phyloP scores from a whole-genome alignment of 805 yeast genomes.

The Isabelozyma rhagii region DNA sequence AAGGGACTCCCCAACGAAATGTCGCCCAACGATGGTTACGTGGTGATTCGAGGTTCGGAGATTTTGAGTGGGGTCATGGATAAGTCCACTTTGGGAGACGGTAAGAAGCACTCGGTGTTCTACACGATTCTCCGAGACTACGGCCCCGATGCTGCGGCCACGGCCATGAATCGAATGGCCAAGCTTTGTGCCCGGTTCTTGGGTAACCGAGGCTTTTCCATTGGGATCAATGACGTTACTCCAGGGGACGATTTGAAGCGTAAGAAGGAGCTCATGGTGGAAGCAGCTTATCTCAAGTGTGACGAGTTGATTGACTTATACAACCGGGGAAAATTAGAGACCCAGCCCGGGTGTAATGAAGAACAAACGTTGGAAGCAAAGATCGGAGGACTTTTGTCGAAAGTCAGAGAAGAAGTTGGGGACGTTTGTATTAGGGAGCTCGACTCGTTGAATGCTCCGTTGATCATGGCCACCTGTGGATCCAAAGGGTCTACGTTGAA shows the following conservation, averaged over 20 bases:
- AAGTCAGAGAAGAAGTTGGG: conserved; percentile 98
- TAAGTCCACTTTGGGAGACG: conserved; percentile 93
- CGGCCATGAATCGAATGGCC: conserved; percentile 99
- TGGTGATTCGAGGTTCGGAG: conserved; percentile 84
- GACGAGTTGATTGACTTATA: conserved; percentile 81
- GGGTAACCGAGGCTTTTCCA: conserved; percentile 95
- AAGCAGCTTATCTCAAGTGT: conserved; percentile 84
- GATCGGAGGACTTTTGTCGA: conserved; percentile 92
- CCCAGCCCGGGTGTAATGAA: conserved; percentile 98
- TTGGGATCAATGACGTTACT: conserved; percentile 96
- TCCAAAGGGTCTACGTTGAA: conserved; percentile 97
- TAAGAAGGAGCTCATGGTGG: conserved; percentile 85
- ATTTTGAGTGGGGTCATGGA: conserved; percentile 95
- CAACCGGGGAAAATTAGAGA: conserved; percentile 84
- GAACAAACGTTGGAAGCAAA: conserved; percentile 98
- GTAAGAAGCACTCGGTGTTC: conserved; percentile 94
- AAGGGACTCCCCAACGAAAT: conserved; percentile 77
- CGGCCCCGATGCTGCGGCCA: conserved; percentile 95
- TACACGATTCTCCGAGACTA: conserved; percentile 92
- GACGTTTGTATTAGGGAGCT: conserved; percentile 93
- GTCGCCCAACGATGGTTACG: conserved; percentile 97
- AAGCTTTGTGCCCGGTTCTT: conserved; percentile 92
- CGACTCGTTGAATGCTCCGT: conserved; percentile 88
- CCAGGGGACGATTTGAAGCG: conserved; percentile 77
- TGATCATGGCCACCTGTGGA: conserved; percentile 99